Conservation (phyloP, 371 early-diverging fungal genomes). For the Lichtheimia corymbifera region DNA sequence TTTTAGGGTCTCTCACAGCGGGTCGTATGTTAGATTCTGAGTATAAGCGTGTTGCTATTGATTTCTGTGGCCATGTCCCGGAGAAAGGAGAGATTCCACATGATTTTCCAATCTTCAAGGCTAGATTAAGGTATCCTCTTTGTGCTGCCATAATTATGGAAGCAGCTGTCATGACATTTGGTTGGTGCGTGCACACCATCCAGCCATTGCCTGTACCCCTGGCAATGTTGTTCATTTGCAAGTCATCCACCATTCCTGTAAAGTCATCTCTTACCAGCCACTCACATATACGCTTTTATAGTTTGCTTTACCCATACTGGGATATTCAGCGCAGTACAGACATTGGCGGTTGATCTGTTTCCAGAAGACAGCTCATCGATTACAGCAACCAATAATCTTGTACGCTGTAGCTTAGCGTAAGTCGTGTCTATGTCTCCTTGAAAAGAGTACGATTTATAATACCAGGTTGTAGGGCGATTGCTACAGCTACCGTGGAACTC, state of each 20-base stretch:
- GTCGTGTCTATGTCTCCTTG: neutral
- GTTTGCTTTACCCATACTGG: neutral
- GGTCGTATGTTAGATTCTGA: slow-evolving; percentile 22
- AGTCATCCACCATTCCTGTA: neutral
- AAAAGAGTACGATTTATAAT: neutral
- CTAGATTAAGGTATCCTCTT: slow-evolving; percentile 26
- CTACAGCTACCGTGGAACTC: slow-evolving; percentile 26
- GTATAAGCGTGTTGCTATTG: slow-evolving; percentile 9
- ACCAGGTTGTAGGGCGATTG: slow-evolving; percentile 18
- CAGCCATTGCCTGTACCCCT: slow-evolving; percentile 17
- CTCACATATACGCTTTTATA: neutral
- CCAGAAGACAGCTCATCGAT: slow-evolving; percentile 25
- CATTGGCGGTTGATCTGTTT: slow-evolving; percentile 32
- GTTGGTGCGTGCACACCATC: slow-evolving; percentile 21
- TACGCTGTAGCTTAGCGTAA: slow-evolving; percentile 34
- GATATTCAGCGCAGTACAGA: slow-evolving; percentile 17
- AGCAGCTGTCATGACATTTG: slow-evolving; percentile 21
- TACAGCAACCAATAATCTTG: slow-evolving; percentile 39
- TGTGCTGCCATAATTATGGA: slow-evolving; percentile 13
- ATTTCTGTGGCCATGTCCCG: neutral
- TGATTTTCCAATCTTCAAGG: slow-evolving; percentile 26
- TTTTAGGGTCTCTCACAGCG: slow-evolving; percentile 11
- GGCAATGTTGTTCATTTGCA: slow-evolving; percentile 22
- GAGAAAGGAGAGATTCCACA: slow-evolving; percentile 11
- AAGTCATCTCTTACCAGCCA: neutral